Evolutionary conservation across 106 monocot genomes (phyloP).

Genomic region (Agapanthus africanus): DNA sequence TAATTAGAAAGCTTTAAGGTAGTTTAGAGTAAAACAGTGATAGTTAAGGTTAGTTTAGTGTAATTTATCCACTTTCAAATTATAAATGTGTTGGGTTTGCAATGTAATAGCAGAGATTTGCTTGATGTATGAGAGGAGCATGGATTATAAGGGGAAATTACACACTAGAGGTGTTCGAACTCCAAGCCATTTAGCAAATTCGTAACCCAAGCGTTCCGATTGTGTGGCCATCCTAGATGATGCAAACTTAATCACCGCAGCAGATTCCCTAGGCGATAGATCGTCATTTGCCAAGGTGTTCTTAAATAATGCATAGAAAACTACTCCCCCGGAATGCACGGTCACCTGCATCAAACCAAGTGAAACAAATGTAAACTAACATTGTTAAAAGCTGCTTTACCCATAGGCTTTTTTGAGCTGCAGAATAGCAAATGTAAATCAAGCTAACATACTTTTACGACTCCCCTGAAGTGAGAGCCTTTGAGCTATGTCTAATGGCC

Average conservation of each 20-base stretch:
- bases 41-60: too few relatives aligned
- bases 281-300: slow-evolving; percentile 10
- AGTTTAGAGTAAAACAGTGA: too few relatives aligned
- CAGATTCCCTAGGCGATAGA: slow-evolving; percentile 32
- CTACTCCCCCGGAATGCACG: slow-evolving; percentile 85
- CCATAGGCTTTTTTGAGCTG: too few relatives aligned
- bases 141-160: neutral
- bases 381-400: too few relatives aligned
- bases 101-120: neutral
- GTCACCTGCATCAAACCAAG: slow-evolving; percentile 47
- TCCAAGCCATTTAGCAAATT: slow-evolving; percentile 86
- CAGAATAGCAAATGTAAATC: too few relatives aligned
- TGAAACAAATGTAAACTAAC: too few relatives aligned
- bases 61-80: too few relatives aligned
- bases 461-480: too few relatives aligned
- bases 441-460: too few relatives aligned
- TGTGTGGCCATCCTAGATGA: slow-evolving; percentile 89
- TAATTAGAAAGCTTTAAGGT: too few relatives aligned
- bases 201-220: slow-evolving; percentile 87
- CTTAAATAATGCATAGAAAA: slow-evolving; percentile 75
- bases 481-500: too few relatives aligned
- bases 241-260: slow-evolving; percentile 78
- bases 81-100: too few relatives aligned
- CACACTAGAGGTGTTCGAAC: slow-evolving; percentile 72
- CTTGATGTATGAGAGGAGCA: neutral